A percentile compares a stretch with the other conserved stretches of the same genome.
phyloP scores from a whole-genome alignment of 345 rosid genomes.

The Citrus maxima region DNA sequence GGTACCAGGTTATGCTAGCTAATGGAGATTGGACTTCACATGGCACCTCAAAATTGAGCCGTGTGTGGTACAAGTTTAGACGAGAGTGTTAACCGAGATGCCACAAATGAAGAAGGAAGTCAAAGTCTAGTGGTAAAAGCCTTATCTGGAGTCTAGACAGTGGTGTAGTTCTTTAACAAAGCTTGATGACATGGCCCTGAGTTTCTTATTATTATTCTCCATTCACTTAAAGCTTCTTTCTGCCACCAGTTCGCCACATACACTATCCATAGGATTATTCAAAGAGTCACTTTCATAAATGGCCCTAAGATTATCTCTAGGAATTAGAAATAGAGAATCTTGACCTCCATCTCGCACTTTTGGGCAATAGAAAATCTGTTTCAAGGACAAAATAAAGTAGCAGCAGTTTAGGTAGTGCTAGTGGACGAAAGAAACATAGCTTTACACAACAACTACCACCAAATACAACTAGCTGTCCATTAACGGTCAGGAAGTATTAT shows the following conservation, averaged over 20 bases:
- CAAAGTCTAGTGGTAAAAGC: neutral
- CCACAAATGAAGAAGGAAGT: neutral
- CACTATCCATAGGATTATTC: neutral
- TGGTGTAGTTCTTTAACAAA: neutral
- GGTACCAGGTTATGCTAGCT: neutral
- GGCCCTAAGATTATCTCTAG: neutral
- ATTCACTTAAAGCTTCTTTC: neutral
- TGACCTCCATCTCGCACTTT: neutral
- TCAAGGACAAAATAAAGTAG: neutral
- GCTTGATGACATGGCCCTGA: neutral
- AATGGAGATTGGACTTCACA: neutral
- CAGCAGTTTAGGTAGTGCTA: neutral
- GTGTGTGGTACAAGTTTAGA: neutral
- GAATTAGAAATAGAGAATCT: neutral
- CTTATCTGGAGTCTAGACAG: neutral
- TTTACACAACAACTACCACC: neutral
- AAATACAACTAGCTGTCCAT: neutral
- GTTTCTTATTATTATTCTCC: conserved; percentile 3
- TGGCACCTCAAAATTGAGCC: neutral
- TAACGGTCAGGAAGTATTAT: neutral
- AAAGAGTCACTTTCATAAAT: conserved; percentile 8
- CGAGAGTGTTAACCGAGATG: neutral
- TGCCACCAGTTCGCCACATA: conserved; percentile 1
- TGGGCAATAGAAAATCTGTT: neutral
- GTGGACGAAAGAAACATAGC: conserved; percentile 1